Percentiles rank a stretch among this genome's conserved stretches.
phyloP scores from a whole-genome alignment of 306 rosid genomes.

The Dryas octopetala region DNA sequence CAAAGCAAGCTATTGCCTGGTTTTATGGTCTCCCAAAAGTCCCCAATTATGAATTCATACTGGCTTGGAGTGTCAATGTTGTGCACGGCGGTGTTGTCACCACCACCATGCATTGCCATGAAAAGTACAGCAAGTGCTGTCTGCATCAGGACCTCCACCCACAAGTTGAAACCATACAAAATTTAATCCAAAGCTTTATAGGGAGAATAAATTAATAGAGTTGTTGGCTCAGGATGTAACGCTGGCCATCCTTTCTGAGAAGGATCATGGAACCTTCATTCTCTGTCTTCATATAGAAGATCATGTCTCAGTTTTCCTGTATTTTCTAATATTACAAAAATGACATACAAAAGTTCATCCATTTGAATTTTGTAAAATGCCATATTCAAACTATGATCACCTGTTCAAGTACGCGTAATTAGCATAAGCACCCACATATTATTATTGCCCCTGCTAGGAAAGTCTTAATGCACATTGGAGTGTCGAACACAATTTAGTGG shows the following conservation, averaged over 20 bases:
- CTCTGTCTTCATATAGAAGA: constrained; percentile 6
- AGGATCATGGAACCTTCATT: constrained; percentile 37
- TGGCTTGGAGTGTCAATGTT: neutral
- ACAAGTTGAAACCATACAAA: constrained; percentile 16
- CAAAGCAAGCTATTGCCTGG: neutral
- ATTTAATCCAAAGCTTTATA: neutral
- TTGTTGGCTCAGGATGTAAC: constrained; percentile 9
- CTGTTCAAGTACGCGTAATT: too few species aligned
- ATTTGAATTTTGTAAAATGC: neutral
- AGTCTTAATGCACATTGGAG: neutral
- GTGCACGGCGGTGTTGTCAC: neutral
- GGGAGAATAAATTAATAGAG: neutral
- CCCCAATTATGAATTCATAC: neutral
- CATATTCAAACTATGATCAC: neutral
- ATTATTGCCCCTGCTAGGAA: neutral
- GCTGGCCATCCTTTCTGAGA: constrained; percentile 17
- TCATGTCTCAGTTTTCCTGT: neutral
- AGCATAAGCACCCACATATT: too few species aligned
- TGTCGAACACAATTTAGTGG: too few species aligned
- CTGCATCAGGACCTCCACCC: constrained; percentile 22
- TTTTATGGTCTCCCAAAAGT: neutral
- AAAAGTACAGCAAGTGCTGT: neutral
- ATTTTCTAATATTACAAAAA: neutral
- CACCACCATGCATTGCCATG: neutral
- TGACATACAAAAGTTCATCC: neutral